Base-by-base conservation (phyloP, 192 early-diverging fungal species). In the Phycomyces nitens region DNA sequence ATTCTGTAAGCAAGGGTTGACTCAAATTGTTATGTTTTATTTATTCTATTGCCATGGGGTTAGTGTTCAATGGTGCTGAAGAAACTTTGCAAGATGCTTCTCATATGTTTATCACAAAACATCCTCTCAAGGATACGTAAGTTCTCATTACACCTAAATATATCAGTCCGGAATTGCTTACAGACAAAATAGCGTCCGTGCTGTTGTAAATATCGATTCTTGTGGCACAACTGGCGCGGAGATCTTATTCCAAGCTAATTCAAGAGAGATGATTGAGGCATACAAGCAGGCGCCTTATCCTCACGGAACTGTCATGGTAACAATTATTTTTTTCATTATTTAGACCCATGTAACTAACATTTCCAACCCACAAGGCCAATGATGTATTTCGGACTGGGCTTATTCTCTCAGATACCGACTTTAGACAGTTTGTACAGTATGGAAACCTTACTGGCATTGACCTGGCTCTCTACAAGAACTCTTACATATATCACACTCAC, bases 21-120 rank as follows among this genome's bases (percentile, higher is more conserved):
- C 9, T 29, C 5, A 21, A 40, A 59, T 0, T 39, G 7, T 23
- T 44, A 41, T 9, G 12, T 60, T 44, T 44, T n/a, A 56, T 56
- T 16, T n/a, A 15, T 1, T 4, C 8, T 56, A 26, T 22, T 39
- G 4, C 5, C 9, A 18, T 60, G 44, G 34, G 26, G 38, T 47
- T 51, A 82, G 81, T 91, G 64, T 89, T 86, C 66, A 91, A 91
- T 55, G 89, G 89, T 24, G 89, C 88, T 5, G 89, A 92, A 64
- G 89, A 92, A 68, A 80, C 84, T 0, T 64, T 89, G 9, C 88
- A 92, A 56, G 89, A 92, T 75, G 89, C 84, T 5, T 84, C 86
- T 8, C 87, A 89, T 58, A 85, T 82, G 5, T 92, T 92, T 66
- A 85, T 89, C 53, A 86, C 81, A 0, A 77, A 68, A 62, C 83